A percentile compares a stretch with the other conserved stretches of the same genome.
Conservation (phyloP, 345 rosid genomes). For the Fremontodendron californicum region DNA sequence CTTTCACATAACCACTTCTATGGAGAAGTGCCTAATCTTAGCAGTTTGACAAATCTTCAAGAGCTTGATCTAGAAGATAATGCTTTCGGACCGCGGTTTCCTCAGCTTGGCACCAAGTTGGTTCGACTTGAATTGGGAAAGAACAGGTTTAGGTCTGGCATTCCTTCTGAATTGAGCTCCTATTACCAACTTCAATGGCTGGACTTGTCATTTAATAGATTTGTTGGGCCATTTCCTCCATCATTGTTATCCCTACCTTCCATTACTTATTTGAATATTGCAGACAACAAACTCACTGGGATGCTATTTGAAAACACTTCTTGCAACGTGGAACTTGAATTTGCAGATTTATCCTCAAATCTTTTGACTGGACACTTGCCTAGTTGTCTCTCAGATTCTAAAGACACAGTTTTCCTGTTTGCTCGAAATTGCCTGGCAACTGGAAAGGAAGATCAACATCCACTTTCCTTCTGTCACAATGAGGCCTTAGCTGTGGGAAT, state of each 20-base stretch:
- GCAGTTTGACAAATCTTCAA: conserved; percentile 72
- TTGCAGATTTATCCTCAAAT: conserved; percentile 79
- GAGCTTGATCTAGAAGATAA: conserved; percentile 85
- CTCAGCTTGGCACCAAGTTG: conserved; percentile 64
- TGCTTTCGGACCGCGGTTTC: conserved; percentile 71
- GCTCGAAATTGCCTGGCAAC: conserved; percentile 63
- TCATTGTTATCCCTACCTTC: conserved; percentile 65
- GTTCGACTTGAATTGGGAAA: conserved; percentile 64
- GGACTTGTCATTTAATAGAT: conserved; percentile 73
- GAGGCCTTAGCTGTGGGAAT: conserved; percentile 93
- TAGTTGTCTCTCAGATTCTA: conserved; percentile 47
- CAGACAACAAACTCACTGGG: conserved; percentile 83
- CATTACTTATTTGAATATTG: conserved; percentile 54
- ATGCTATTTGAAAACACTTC: conserved; percentile 66
- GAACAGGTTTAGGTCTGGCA: conserved; percentile 80
- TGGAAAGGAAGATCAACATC: conserved; percentile 51
- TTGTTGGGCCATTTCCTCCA: conserved; percentile 74
- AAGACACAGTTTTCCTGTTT: conserved; percentile 42
- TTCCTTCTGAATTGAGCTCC: conserved; percentile 52
- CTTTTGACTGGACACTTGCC: conserved; percentile 80
- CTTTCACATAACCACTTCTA: conserved; percentile 72
- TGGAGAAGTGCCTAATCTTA: conserved; percentile 70
- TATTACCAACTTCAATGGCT: conserved; percentile 72
- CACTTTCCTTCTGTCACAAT: conserved; percentile 62
- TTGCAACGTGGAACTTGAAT: conserved; percentile 52